Evolutionary conservation across 2,329 filamentous ascomycete genomes (phyloP).

Genomic region (Pseudogymnoascus sp.): DNA sequence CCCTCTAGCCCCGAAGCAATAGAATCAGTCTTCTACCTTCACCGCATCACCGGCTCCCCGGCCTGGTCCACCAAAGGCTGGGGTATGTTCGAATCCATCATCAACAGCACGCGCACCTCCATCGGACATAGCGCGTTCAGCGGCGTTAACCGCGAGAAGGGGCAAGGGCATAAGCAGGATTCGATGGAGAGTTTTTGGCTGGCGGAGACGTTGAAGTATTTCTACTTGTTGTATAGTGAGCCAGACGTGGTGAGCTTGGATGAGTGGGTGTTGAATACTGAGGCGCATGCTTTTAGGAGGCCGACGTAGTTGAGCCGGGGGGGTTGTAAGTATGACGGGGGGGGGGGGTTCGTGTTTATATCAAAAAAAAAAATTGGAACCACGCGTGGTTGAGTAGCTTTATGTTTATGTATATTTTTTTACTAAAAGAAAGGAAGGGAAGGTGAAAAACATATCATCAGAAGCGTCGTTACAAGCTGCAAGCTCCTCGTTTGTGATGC

Average conservation of each 20-base stretch:
- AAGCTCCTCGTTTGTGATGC: no score
- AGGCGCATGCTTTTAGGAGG: constrained; percentile 30
- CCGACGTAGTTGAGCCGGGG: constrained; percentile 10
- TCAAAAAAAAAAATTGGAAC: no score
- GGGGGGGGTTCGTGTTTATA: neutral
- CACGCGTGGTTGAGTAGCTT: neutral
- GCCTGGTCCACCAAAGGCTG: constrained; percentile 74
- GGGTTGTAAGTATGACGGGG: constrained; percentile 15
- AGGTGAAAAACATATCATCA: neutral
- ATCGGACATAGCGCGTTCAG: constrained; percentile 62
- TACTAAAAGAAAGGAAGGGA: neutral
- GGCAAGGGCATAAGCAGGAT: constrained; percentile 40
- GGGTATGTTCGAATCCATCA: constrained; percentile 71
- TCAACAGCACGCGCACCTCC: constrained; percentile 55
- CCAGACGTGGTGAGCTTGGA: constrained; percentile 55
- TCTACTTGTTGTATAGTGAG: constrained; percentile 71
- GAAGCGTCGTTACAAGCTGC: no score
- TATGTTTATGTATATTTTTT: neutral
- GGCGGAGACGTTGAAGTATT: constrained; percentile 87
- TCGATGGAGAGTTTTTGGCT: constrained; percentile 87
- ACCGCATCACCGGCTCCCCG: constrained; percentile 74
- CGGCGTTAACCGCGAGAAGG: constrained; percentile 44
- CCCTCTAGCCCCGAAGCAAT: constrained; percentile 83
- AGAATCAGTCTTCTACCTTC: constrained; percentile 82
- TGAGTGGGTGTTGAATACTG: constrained; percentile 50